These are phyloP conservation scores for Staphylotrichum longicolle DNA, from an alignment of 495 filamentous ascomycete genomes.

Conservation along the genomic window DNA sequence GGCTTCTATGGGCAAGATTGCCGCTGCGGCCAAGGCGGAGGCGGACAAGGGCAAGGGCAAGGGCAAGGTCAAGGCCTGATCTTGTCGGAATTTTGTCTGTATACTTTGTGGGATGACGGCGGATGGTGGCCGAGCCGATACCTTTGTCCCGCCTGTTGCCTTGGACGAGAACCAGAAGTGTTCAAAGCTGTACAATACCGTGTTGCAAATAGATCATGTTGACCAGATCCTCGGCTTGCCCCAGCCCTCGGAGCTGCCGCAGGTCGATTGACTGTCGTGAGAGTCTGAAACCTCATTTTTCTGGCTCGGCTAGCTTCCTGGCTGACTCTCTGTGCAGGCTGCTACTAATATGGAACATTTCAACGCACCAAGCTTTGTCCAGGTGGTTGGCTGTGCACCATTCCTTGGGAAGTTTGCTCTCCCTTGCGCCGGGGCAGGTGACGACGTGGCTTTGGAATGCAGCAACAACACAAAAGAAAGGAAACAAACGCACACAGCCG, in stretches of 20 bases:
- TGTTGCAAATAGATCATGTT: constrained; percentile 24
- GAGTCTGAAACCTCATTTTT: too few relatives aligned
- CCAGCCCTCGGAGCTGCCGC: too few relatives aligned
- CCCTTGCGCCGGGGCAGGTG: constrained; percentile 8
- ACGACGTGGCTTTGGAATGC: constrained; percentile 8
- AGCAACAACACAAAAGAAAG: neutral
- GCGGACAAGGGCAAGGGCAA: constrained; percentile 13
- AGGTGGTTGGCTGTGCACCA: neutral
- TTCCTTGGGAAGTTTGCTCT: constrained; percentile 16
- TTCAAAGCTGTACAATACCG: constrained; percentile 19
- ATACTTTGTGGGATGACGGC: neutral
- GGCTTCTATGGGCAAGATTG: constrained; percentile 11
- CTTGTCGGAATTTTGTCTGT: neutral
- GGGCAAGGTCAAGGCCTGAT: constrained; percentile 16
- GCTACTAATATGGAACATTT: neutral
- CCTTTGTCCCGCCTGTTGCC: neutral
- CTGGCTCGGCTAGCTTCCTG: too few relatives aligned
- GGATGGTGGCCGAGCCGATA: constrained; percentile 3
- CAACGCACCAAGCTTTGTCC: neutral
- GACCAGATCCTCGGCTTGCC: neutral
- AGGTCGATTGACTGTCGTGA: too few relatives aligned
- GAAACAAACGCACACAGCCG: neutral
- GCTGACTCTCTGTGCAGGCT: neutral
- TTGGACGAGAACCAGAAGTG: too few relatives aligned
- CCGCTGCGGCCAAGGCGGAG: neutral